phyloP scores from a whole-genome alignment of 1,284 basidiomycete genomes.

The Psilocybe mexicana region DNA sequence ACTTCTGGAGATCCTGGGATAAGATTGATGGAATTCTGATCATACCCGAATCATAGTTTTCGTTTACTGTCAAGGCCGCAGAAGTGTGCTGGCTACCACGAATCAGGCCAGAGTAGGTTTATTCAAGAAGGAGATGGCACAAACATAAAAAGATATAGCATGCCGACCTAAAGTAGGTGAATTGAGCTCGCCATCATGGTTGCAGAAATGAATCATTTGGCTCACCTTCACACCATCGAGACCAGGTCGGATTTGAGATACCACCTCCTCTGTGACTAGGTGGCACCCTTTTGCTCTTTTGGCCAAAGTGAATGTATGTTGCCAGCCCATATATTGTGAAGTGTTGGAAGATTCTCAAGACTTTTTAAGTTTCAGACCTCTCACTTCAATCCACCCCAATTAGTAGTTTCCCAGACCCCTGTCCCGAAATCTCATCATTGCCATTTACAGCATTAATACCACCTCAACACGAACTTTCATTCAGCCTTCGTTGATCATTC shows the following conservation, averaged over 20 bases:
- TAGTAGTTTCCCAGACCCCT: too few relatives aligned
- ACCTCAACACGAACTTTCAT: too few relatives aligned
- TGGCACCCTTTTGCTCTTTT: constrained; percentile 74
- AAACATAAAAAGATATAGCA: constrained; percentile 77
- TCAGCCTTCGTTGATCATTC: too few relatives aligned
- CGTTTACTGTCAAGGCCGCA: constrained; percentile 86
- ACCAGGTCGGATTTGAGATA: constrained; percentile 72
- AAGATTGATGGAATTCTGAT: background rate
- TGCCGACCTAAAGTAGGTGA: constrained; percentile 52
- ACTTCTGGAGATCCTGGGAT: background rate
- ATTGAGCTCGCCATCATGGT: background rate
- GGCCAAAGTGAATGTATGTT: constrained; percentile 78
- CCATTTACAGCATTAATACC: background rate
- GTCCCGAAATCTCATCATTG: background rate
- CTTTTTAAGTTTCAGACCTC: too few relatives aligned
- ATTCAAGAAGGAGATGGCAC: constrained; percentile 21
- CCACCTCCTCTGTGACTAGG: constrained; percentile 83
- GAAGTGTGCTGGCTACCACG: constrained; percentile 78
- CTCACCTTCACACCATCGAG: constrained; percentile 68
- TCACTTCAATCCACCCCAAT: too few relatives aligned
- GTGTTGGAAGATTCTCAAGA: background rate
- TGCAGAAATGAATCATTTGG: constrained; percentile 1
- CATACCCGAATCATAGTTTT: constrained; percentile 76
- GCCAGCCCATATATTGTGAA: constrained; percentile 72
- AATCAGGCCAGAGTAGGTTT: background rate